A percentile compares a stretch with the other conserved stretches of the same genome.
phyloP scores from a whole-genome alignment of 1,139 yeast genomes.

The Sugiyamaella pinicola region DNA sequence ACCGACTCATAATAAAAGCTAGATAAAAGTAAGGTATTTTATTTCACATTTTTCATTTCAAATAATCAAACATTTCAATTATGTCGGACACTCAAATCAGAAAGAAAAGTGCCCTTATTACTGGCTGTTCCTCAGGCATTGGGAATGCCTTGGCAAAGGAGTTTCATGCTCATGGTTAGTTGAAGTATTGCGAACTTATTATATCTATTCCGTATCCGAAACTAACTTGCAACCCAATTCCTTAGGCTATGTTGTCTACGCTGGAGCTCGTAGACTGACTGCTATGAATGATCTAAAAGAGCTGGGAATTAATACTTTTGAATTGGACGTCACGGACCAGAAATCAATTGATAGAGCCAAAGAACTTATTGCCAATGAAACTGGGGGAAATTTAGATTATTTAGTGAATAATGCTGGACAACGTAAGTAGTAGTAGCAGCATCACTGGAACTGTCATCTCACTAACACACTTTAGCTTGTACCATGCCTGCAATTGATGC shows the following conservation, averaged over 20 bases:
- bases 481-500: slow-evolving; percentile 73
- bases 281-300: slow-evolving; percentile 58
- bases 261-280: slow-evolving; percentile 70
- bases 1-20: background rate
- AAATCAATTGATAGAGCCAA: slow-evolving; percentile 54
- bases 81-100: slow-evolving; percentile 4
- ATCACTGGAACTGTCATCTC: background rate
- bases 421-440: slow-evolving; percentile 18
- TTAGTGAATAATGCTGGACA: slow-evolving; percentile 69
- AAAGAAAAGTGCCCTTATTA: slow-evolving; percentile 53
- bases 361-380: slow-evolving; percentile 45
- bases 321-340: slow-evolving; percentile 57
- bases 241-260: slow-evolving; percentile 63
- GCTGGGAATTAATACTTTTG: slow-evolving; percentile 44
- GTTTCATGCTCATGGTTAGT: slow-evolving; percentile 50
- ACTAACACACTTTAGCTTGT: slow-evolving; percentile 50
- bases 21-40: background rate
- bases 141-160: slow-evolving; percentile 70
- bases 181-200: background rate
- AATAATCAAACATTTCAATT: background rate
- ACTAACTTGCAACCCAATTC: background rate
- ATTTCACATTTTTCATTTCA: background rate
- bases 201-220: no score
- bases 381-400: slow-evolving; percentile 56
- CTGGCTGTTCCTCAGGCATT: slow-evolving; percentile 85